These are phyloP conservation scores for Nannochloropsis granulata DNA, from an alignment of 108 stramenopile species.

Conservation along the genomic window DNA sequence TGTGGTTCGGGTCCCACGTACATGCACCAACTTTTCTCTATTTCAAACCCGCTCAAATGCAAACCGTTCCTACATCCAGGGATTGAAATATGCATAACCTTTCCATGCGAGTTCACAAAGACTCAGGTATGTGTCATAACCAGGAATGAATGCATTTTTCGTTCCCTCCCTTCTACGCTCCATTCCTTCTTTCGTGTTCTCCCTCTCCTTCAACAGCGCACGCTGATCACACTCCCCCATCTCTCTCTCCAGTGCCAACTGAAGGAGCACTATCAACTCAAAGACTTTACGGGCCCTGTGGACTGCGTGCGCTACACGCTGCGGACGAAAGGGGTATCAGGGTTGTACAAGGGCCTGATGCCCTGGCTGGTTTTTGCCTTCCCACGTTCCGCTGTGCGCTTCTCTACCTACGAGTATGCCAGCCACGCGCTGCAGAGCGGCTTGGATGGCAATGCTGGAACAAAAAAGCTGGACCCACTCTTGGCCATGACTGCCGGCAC, in stretches of 20 bases:
- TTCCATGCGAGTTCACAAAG: not conserved
- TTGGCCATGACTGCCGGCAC: conserved; percentile 11
- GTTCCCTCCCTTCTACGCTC: not conserved
- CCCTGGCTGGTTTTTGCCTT: conserved; percentile 6
- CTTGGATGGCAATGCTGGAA: not conserved
- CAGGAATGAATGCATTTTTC: not conserved
- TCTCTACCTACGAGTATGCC: conserved; percentile 10
- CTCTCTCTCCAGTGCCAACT: not conserved
- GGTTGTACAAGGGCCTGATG: not conserved
- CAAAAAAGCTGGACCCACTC: not conserved
- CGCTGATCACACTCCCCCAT: too few species aligned
- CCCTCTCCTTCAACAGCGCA: too few species aligned
- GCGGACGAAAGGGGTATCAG: not conserved
- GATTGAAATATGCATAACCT: not conserved
- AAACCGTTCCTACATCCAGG: not conserved
- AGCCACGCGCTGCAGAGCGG: conserved; percentile 7
- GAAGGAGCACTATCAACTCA: not conserved
- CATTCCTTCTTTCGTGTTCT: not conserved
- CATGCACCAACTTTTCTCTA: too few species aligned
- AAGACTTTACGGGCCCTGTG: not conserved
- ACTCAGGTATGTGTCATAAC: not conserved
- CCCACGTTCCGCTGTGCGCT: conserved; percentile 24
- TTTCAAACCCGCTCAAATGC: too few species aligned
- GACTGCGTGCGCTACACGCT: not conserved
- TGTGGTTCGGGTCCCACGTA: too few species aligned